These are phyloP conservation scores for Starmerella khaoyaiensis DNA, from an alignment of 805 yeast genomes.

Conservation along the genomic window DNA sequence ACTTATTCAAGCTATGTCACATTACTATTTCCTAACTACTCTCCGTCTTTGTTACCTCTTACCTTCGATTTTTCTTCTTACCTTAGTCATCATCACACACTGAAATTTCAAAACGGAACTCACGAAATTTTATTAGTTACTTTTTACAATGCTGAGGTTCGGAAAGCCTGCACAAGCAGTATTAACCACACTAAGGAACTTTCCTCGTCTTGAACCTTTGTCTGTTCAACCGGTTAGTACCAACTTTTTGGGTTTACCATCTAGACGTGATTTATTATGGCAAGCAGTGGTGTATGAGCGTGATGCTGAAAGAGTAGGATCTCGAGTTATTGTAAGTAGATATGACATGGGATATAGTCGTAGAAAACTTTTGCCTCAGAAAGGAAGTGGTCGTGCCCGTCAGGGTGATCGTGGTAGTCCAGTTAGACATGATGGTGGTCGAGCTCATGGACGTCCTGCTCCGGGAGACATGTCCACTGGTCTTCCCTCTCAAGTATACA, in stretches of 20 bases:
- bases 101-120: conserved; percentile 5
- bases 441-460: conserved; percentile 79
- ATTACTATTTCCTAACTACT: too few relatives aligned
- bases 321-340: conserved; percentile 77
- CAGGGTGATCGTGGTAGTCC: conserved; percentile 95
- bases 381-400: conserved; percentile 92
- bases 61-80: not conserved
- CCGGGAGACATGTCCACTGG: conserved; percentile 79
- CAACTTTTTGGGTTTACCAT: conserved; percentile 53
- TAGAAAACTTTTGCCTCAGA: conserved; percentile 72
- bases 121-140: not conserved
- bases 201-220: conserved; percentile 85
- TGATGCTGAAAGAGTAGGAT: conserved; percentile 77
- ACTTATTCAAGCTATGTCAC: too few relatives aligned
- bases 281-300: conserved; percentile 86
- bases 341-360: conserved; percentile 76
- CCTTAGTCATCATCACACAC: not conserved
- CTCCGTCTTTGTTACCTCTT: too few relatives aligned
- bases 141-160: conserved; percentile 19
- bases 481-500: conserved; percentile 60
- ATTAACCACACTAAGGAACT: conserved; percentile 61
- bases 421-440: conserved; percentile 74
- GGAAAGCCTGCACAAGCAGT: conserved; percentile 50
- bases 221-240: conserved; percentile 64
- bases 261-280: conserved; percentile 89